Evolutionary conservation across 139 green algal species (phyloP).

Genomic region (Eudorina sp.): DNA sequence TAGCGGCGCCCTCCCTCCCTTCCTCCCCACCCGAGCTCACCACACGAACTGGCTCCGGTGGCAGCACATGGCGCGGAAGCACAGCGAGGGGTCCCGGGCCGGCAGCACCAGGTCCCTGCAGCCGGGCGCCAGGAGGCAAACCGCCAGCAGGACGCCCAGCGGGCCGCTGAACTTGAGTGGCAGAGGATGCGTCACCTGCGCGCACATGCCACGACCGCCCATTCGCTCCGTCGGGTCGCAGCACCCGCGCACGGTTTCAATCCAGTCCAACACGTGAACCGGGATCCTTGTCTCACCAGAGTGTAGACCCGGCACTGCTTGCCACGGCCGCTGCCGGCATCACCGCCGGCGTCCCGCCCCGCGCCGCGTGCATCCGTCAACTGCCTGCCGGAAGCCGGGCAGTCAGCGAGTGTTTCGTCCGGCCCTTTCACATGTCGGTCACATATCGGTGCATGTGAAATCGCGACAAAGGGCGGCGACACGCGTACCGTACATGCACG

Average conservation of each 20-base stretch:
- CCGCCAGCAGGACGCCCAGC: constrained; percentile 37
- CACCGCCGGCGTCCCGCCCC: not conserved
- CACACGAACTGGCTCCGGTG: constrained; percentile 67
- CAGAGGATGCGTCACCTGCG: constrained; percentile 49
- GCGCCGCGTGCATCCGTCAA: not conserved
- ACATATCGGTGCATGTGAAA: no score
- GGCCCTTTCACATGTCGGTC: no score
- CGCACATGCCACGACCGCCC: not conserved
- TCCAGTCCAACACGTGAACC: no score
- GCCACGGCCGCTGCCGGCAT: not conserved
- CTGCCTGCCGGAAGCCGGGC: no score
- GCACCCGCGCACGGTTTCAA: no score
- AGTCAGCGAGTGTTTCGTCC: no score
- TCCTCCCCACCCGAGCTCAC: constrained; percentile 43
- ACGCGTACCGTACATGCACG: no score
- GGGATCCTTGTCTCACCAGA: constrained; percentile 27
- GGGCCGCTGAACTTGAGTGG: constrained; percentile 59
- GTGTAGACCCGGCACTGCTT: not conserved
- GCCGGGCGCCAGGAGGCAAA: not conserved
- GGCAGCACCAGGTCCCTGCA: not conserved
- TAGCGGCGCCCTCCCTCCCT: not conserved
- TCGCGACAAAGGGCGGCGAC: no score
- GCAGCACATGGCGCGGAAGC: constrained; percentile 53
- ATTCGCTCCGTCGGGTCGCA: no score
- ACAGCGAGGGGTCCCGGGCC: not conserved